Conservation (phyloP, 2,329 filamentous ascomycete genomes). For the Alternaria triticimaculans region DNA sequence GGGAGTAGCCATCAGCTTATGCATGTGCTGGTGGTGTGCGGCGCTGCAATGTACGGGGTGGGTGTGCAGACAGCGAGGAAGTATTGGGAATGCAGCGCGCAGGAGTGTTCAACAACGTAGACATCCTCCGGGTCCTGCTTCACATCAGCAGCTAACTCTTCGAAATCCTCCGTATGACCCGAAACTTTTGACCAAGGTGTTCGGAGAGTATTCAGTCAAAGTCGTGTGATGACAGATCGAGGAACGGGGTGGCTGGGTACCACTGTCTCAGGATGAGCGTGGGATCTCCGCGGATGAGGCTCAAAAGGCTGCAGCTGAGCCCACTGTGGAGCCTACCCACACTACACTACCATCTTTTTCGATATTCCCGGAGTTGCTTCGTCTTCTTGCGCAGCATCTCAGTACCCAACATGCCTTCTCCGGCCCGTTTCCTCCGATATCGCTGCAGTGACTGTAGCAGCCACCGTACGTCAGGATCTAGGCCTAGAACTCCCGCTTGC, state of each 20-base stretch:
- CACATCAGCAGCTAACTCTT: neutral
- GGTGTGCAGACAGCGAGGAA: constrained; percentile 50
- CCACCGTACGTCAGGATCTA: constrained; percentile 7
- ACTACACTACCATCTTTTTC: neutral
- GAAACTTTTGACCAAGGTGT: neutral
- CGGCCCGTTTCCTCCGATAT: constrained; percentile 15
- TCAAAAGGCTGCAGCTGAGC: neutral
- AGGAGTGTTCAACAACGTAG: neutral
- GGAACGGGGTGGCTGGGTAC: neutral
- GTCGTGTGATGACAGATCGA: neutral
- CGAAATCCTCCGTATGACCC: neutral
- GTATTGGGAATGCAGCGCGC: constrained; percentile 16
- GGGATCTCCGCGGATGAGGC: constrained; percentile 11
- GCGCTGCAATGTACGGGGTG: constrained; percentile 40
- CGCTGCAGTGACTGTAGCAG: constrained; percentile 10
- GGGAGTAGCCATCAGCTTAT: constrained; percentile 60
- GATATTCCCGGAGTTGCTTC: constrained; percentile 3
- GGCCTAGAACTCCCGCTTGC: neutral
- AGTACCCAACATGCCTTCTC: constrained; percentile 6
- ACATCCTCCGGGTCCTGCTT: neutral
- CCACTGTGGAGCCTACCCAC: constrained; percentile 4
- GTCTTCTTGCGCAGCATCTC: neutral
- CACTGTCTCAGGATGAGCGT: neutral
- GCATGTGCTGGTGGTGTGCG: constrained; percentile 56
- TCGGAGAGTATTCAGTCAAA: neutral